Conservation (phyloP, 2,329 filamentous ascomycete genomes). For the Diplodia intermedia region DNA sequence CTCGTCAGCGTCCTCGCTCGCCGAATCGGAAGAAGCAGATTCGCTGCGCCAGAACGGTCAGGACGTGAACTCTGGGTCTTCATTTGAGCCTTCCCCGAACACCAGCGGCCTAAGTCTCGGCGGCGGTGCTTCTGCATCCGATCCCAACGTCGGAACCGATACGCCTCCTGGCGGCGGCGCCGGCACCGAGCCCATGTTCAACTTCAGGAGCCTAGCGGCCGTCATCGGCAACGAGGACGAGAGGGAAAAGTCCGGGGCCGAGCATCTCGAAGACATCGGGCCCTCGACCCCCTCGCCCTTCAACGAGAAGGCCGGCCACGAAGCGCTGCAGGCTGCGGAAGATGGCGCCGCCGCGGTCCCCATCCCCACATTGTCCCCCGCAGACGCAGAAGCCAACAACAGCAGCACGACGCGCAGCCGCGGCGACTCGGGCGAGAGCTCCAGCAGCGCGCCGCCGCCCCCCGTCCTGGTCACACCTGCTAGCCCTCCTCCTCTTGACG, state of each 20-base stretch:
- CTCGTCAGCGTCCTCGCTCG: constrained; percentile 77
- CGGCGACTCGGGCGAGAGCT: constrained; percentile 30
- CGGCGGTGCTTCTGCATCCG: constrained; percentile 55
- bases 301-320: not conserved
- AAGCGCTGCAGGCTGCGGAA: not conserved
- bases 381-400: not conserved
- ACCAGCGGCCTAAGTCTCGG: constrained; percentile 56
- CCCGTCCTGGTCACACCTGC: constrained; percentile 15
- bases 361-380: not conserved
- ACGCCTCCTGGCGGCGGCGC: constrained; percentile 59
- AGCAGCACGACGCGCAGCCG: not conserved
- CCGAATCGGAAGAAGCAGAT: constrained; percentile 45
- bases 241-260: constrained; percentile 15
- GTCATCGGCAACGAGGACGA: constrained; percentile 62
- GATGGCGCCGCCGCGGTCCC: not conserved
- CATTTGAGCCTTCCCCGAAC: constrained; percentile 58
- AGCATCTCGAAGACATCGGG: constrained; percentile 30
- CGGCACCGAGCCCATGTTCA: constrained; percentile 81
- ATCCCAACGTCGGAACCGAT: constrained; percentile 54
- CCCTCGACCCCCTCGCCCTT: not conserved
- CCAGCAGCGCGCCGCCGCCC: constrained; percentile 17
- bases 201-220: constrained; percentile 85
- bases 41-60: constrained; percentile 35
- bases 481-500: constrained; percentile 14
- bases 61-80: constrained; percentile 50